Percentiles rank a stretch among this genome's conserved stretches.
phyloP scores from a whole-genome alignment of 2,329 filamentous ascomycete genomes.

The Epichloe amarillans region DNA sequence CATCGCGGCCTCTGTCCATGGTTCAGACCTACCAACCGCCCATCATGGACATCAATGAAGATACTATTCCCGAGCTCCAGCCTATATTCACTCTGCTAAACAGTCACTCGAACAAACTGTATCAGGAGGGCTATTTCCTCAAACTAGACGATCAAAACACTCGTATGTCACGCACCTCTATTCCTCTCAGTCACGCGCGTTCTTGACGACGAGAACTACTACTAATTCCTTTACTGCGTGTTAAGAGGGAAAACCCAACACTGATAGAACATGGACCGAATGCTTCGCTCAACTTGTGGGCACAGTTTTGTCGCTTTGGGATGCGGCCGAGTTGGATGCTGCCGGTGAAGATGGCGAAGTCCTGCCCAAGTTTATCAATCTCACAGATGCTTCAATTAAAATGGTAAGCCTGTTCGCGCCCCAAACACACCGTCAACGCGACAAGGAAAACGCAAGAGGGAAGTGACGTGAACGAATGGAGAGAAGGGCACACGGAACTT shows the following conservation, averaged over 20 bases:
- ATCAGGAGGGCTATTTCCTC: conserved; percentile 94
- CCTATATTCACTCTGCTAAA: conserved; percentile 91
- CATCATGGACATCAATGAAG: conserved; percentile 69
- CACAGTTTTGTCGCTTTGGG: conserved; percentile 90
- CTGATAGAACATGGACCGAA: conserved; percentile 84
- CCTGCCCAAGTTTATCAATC: conserved; percentile 83
- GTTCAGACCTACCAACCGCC: conserved; percentile 74
- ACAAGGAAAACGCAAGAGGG: background rate
- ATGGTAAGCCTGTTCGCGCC: conserved; percentile 50
- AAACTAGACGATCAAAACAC: conserved; percentile 92
- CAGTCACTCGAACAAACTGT: conserved; percentile 90
- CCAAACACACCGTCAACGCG: background rate
- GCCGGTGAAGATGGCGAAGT: conserved; percentile 77
- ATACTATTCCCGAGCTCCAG: conserved; percentile 84
- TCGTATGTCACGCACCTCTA: conserved; percentile 42
- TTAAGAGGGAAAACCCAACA: conserved; percentile 77
- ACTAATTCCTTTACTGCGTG: conserved; percentile 1
- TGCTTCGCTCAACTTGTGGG: conserved; percentile 95
- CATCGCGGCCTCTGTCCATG: conserved; percentile 70
- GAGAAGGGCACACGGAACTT: background rate
- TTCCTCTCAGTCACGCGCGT: background rate
- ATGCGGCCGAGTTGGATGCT: conserved; percentile 79
- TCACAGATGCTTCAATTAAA: conserved; percentile 94
- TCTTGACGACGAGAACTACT: background rate
- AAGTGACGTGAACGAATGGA: background rate